phyloP scores from a whole-genome alignment of 306 rosid genomes.

The Pyrus pyrifolia region DNA sequence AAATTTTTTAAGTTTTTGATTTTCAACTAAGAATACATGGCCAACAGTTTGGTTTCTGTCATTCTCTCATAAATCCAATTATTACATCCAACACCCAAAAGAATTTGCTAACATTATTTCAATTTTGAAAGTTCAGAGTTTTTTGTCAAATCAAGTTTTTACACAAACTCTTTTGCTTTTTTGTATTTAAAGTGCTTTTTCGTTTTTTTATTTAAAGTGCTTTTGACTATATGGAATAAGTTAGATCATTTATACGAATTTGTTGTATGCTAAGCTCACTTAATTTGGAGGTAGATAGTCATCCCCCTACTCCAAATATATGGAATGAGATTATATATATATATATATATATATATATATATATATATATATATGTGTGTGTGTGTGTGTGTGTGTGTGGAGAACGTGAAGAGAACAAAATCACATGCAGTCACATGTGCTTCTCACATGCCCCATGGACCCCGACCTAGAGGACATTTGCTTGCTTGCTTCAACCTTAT shows the following conservation, averaged over 20 bases:
- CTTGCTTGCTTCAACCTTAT: slow-evolving; percentile 30
- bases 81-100: neutral
- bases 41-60: neutral
- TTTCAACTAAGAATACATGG: neutral
- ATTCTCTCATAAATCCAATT: neutral
- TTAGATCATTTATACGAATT: neutral
- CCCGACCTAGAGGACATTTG: neutral
- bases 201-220: neutral
- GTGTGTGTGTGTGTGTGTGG: neutral
- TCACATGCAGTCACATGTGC: slow-evolving; percentile 21
- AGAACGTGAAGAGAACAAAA: slow-evolving; percentile 22
- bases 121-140: neutral
- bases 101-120: neutral
- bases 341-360: no score
- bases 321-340: neutral
- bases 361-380: no score
- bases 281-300: neutral
- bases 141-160: no score
- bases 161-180: no score
- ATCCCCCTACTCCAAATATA: no score
- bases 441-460: slow-evolving; percentile 17
- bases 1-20: no score
- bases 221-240: neutral
- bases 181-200: no score
- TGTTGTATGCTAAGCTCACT: neutral